phyloP scores from a whole-genome alignment of 2,329 filamentous ascomycete genomes.

The Diaporthe sp. region DNA sequence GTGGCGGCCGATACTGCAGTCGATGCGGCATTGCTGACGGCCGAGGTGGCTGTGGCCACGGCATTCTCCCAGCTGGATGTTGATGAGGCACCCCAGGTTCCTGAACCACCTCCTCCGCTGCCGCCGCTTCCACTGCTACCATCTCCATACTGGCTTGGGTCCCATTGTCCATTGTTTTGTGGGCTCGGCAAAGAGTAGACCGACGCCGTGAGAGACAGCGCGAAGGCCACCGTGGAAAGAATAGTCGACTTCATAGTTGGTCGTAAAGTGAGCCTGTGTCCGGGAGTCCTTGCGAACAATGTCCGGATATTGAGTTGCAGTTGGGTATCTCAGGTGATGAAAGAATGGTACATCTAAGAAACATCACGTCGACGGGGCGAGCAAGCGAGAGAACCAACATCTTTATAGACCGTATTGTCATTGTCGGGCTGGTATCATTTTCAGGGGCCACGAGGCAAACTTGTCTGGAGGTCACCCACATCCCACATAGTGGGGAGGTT shows the following conservation, averaged over 20 bases:
- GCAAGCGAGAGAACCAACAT: conserved; percentile 17
- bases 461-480: conserved; percentile 24
- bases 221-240: conserved; percentile 30
- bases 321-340: conserved; percentile 8
- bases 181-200: conserved; percentile 35
- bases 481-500: conserved; percentile 35
- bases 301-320: background rate
- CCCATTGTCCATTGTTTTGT: conserved; percentile 34
- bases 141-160: conserved; percentile 10
- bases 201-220: conserved; percentile 36
- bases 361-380: conserved; percentile 7
- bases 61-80: conserved; percentile 22
- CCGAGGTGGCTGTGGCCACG: conserved; percentile 25
- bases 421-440: background rate
- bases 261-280: background rate
- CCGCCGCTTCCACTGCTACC: conserved; percentile 13
- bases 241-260: conserved; percentile 35
- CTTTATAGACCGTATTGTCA: conserved; percentile 36
- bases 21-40: conserved; percentile 29
- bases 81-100: conserved; percentile 5
- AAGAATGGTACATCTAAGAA: background rate
- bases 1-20: conserved; percentile 31
- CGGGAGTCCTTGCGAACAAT: conserved; percentile 7
- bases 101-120: conserved; percentile 11
- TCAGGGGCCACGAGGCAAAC: conserved; percentile 26